Conservation (phyloP, 106 monocot genomes). For the Iris macrosiphon region DNA sequence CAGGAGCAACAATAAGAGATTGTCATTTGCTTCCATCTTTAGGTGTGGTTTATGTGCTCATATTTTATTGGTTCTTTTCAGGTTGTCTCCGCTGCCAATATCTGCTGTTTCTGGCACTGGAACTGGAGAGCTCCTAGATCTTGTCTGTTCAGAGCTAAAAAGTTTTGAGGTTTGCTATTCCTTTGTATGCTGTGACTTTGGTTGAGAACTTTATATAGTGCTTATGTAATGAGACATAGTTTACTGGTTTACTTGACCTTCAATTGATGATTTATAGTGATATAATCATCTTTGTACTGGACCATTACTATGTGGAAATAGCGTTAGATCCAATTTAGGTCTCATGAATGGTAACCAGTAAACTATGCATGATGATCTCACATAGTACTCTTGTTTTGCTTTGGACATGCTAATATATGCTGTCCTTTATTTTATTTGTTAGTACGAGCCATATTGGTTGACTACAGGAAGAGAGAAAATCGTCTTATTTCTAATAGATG, state of each 20-base stretch:
- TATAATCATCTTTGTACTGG: neutral
- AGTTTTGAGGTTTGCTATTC: slow-evolving; percentile 41
- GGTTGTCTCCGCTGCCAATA: slow-evolving; percentile 83
- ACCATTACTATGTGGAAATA: neutral
- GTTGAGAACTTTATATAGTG: neutral
- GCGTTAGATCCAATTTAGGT: too few species aligned
- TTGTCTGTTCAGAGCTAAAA: slow-evolving; percentile 73
- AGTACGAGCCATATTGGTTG: too few species aligned
- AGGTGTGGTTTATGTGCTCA: neutral
- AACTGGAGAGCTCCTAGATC: slow-evolving; percentile 95
- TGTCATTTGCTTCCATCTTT: neutral
- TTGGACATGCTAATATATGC: too few species aligned
- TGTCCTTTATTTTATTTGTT: too few species aligned
- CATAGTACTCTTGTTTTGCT: too few species aligned
- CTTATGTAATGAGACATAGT: too few species aligned
- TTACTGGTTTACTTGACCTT: neutral
- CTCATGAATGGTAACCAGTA: too few species aligned
- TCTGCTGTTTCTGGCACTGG: slow-evolving; percentile 95
- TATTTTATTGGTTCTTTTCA: slow-evolving; percentile 22
- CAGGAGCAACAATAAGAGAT: neutral
- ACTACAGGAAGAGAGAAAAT: too few species aligned
- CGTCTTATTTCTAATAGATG: too few species aligned
- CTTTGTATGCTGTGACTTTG: neutral
- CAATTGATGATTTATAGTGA: neutral
- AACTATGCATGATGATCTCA: too few species aligned